Evolutionary conservation across 768 basidiomycete species (phyloP).

Genomic region (Exidia glandulosa): DNA sequence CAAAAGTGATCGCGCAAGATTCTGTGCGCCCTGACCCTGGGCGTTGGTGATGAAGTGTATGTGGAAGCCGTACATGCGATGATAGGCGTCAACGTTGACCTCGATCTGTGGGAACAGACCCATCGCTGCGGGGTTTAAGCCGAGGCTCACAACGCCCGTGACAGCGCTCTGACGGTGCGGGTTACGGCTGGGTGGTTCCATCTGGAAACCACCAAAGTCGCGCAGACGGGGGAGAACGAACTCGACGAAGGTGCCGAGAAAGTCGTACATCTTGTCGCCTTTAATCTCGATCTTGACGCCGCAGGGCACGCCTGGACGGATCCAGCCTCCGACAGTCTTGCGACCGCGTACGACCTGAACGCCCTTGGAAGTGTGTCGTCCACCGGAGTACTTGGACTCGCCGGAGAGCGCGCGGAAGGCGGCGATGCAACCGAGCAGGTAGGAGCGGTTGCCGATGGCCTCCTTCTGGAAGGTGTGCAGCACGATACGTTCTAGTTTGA

Average conservation of each 20-base stretch:
- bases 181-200: slow-evolving; percentile 66
- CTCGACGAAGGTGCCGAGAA: slow-evolving; percentile 76
- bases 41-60: slow-evolving; percentile 90
- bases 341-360: slow-evolving; percentile 65
- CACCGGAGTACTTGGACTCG: slow-evolving; percentile 64
- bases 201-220: slow-evolving; percentile 74
- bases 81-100: slow-evolving; percentile 85
- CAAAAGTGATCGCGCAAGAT: slow-evolving; percentile 72
- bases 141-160: slow-evolving; percentile 82
- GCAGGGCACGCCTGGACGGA: slow-evolving; percentile 68
- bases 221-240: slow-evolving; percentile 92
- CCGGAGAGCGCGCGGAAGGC: slow-evolving; percentile 81
- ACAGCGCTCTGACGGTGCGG: slow-evolving; percentile 64
- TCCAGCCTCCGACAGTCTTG: slow-evolving; percentile 70
- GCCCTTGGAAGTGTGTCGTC: slow-evolving; percentile 56
- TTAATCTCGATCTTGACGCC: slow-evolving; percentile 86
- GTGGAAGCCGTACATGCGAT: slow-evolving; percentile 79
- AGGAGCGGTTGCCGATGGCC: slow-evolving; percentile 54
- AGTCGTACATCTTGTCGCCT: slow-evolving; percentile 91
- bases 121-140: slow-evolving; percentile 75
- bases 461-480: slow-evolving; percentile 83
- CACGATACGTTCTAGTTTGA: slow-evolving; percentile 71
- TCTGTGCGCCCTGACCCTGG: slow-evolving; percentile 79
- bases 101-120: slow-evolving; percentile 93
- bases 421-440: slow-evolving; percentile 77